A percentile compares a stretch with the other conserved stretches of the same genome.
Evolutionary conservation across 2,329 filamentous ascomycete genomes (phyloP).

Genomic region (Mariannaea sp.): DNA sequence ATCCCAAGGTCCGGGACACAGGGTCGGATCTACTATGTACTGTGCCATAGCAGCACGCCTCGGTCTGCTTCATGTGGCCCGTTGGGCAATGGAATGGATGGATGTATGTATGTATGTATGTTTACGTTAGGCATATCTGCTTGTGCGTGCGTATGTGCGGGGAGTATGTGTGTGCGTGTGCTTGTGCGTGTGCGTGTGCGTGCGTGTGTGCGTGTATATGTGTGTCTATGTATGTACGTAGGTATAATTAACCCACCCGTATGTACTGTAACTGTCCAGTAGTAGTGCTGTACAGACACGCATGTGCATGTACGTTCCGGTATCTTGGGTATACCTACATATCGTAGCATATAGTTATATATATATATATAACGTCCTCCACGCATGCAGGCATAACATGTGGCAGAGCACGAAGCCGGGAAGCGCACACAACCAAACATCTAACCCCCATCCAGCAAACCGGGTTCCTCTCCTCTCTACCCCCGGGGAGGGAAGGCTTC

Average conservation of each 20-base stretch:
- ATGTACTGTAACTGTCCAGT: no score
- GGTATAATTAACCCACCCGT: background rate
- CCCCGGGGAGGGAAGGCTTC: no score
- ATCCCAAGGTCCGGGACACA: slow-evolving; percentile 8
- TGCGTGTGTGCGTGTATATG: no score
- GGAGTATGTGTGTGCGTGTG: background rate
- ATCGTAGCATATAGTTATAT: no score
- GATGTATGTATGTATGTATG: background rate
- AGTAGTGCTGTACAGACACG: no score
- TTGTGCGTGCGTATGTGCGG: background rate
- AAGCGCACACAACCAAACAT: background rate
- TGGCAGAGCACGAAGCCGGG: background rate
- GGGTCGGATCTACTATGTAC: slow-evolving; percentile 1
- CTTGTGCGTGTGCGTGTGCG: no score
- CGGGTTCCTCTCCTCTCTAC: no score
- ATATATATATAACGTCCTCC: background rate
- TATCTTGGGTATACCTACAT: background rate
- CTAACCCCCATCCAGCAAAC: background rate
- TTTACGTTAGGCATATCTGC: background rate
- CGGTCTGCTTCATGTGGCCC: no score
- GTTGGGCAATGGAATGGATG: no score
- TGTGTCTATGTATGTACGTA: background rate
- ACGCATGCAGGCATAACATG: background rate
- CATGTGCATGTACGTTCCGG: background rate
- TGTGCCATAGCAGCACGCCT: background rate